Evolutionary conservation across 2,329 filamentous ascomycete species (phyloP).

Genomic region (Hypoxylon sp.): DNA sequence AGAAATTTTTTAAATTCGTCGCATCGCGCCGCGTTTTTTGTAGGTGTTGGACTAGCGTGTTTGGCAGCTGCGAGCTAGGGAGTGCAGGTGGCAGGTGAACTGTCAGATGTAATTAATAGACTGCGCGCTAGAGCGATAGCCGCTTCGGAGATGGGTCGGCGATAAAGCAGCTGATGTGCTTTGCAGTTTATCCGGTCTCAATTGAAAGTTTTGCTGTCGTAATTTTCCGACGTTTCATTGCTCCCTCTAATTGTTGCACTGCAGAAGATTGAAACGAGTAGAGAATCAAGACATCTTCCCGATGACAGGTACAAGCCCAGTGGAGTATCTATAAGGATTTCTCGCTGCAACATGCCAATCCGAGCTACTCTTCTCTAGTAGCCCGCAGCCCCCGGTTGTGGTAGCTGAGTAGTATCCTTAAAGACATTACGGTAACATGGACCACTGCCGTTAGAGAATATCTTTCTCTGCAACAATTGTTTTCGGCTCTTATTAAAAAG

Average conservation of each 20-base stretch:
- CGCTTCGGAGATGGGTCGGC: slow-evolving; percentile 24
- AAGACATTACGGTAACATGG: too few relatives aligned
- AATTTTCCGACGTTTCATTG: slow-evolving; percentile 27
- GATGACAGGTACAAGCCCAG: neutral
- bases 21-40: slow-evolving; percentile 35
- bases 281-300: slow-evolving; percentile 7
- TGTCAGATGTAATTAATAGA: neutral
- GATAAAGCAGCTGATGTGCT: slow-evolving; percentile 3
- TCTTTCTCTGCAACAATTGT: too few relatives aligned
- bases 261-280: slow-evolving; percentile 18
- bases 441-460: too few relatives aligned
- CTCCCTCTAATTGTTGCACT: neutral
- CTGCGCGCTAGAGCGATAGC: slow-evolving; percentile 22
- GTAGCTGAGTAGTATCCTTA: neutral
- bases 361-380: neutral
- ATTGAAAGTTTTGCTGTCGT: slow-evolving; percentile 1
- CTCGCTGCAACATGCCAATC: neutral
- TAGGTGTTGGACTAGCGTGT: slow-evolving; percentile 33
- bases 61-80: slow-evolving; percentile 11
- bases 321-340: neutral
- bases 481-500: too few relatives aligned
- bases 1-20: slow-evolving; percentile 48
- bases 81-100: slow-evolving; percentile 18
- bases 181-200: slow-evolving; percentile 25
- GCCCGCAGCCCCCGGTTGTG: too few relatives aligned